Conservation (phyloP, 768 basidiomycete genomes). For the Kondoa subrosea region DNA sequence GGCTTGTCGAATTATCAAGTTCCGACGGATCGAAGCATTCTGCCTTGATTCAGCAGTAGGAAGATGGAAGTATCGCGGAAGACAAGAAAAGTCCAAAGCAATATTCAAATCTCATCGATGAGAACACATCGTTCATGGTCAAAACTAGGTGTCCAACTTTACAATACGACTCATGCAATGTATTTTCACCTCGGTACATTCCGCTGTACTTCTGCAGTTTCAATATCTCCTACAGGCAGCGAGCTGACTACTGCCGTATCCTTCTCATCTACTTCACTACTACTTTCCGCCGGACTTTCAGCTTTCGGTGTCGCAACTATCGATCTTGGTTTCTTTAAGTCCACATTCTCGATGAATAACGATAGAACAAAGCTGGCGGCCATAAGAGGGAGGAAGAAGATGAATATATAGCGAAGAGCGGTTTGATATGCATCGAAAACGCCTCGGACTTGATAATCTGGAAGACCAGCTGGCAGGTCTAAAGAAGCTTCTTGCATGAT, state of each 20-base stretch:
- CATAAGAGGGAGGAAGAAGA: conserved; percentile 24
- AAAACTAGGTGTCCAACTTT: background rate
- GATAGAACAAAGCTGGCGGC: conserved; percentile 22
- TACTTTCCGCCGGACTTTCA: background rate
- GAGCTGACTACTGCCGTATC: background rate
- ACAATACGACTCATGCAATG: background rate
- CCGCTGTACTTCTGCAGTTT: background rate
- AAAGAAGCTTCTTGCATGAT: conserved; percentile 13
- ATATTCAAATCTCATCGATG: no score
- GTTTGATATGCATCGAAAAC: conserved; percentile 24
- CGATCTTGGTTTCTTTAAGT: background rate
- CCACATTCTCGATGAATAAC: background rate
- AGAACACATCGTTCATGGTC: no score
- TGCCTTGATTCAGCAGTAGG: no score
- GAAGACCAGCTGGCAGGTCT: conserved; percentile 7
- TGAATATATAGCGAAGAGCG: conserved; percentile 26
- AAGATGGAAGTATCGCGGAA: background rate
- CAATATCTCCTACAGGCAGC: background rate
- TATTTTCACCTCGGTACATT: background rate
- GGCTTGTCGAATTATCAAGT: no score
- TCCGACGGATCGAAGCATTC: background rate
- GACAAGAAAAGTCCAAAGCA: no score
- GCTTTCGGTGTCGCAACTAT: background rate
- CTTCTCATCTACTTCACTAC: background rate
- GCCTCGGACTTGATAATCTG: background rate